Evolutionary conservation across 371 early-diverging fungal species (phyloP), one percentile per base, ranked within the genome.

Genomic region (Umbelopsis sp.): DNA sequence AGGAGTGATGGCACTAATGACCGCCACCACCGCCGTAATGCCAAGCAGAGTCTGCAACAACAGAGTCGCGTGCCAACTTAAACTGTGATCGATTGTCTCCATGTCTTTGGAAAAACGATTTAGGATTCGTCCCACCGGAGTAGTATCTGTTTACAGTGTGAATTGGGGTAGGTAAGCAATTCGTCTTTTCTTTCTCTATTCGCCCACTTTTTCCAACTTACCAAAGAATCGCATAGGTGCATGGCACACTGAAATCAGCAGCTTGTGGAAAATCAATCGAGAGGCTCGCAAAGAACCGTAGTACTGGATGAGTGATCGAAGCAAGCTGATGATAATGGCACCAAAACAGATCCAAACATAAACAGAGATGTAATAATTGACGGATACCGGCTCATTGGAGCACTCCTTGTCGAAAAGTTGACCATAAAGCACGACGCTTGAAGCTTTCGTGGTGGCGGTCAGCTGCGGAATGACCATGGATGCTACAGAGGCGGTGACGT

Each of bases 31-130:
- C 11, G 91, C 84, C 44, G 89, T 64, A 5, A 92, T 83, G 44
- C 84, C 84, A 57, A 88, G 76, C 0, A 92, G 69, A 0, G 92
- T 93, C 50, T 81, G 80, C 0, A 90, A 71, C 46, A 94, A 84
- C 76, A 88, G 87, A 9, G 90, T 82, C 73, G 94, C 87, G 38
- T 85, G 76, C 70, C 87, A 89, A 16, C 91, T 80, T 8, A 96
- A 82, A 50, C 84, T 79, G 53, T 85, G 90, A 70, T 97, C 97
- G 9, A 93, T 75, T 0, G 89, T 80, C 66, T 92, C 92, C 68
- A 93, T 90, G 72, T 97, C 97, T 72, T 93, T 91, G 68, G 89
- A 87, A 71, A 97, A 96, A 7, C 97, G 84, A 72, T 92, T 93
- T 80, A 97, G 81, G 65, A 98, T 93, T 22, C 95, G 90, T 35